These are phyloP conservation scores for Collariella sp. DNA, from an alignment of 495 filamentous ascomycete genomes.

Conservation along the genomic window DNA sequence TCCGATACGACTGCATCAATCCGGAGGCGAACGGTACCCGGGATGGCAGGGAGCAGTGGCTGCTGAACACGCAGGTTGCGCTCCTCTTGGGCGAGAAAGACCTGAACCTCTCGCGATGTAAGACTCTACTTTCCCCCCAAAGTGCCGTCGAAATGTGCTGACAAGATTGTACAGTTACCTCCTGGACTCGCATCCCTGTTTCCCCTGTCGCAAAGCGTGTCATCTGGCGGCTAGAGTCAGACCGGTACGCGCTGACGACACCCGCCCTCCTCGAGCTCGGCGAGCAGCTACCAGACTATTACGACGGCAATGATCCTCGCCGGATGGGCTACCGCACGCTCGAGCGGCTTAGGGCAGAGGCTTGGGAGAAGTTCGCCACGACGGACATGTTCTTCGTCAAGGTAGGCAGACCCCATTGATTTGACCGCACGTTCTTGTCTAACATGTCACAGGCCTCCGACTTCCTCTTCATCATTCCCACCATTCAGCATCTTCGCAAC, in stretches of 20 bases:
- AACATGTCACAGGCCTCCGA: constrained; percentile 52
- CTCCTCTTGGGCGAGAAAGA: constrained; percentile 70
- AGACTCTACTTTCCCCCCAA: constrained; percentile 20
- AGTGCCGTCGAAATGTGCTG: not conserved
- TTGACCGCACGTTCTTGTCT: not conserved
- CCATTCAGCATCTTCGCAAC: constrained; percentile 58
- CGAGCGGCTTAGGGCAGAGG: constrained; percentile 35
- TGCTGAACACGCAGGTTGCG: constrained; percentile 68
- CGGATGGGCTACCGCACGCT: constrained; percentile 29
- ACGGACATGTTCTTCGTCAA: constrained; percentile 70
- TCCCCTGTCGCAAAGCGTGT: constrained; percentile 38
- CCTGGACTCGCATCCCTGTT: constrained; percentile 53
- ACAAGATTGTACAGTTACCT: constrained; percentile 45
- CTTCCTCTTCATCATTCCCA: constrained; percentile 63
- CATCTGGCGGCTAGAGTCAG: constrained; percentile 43
- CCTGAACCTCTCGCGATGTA: constrained; percentile 61
- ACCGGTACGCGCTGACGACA: constrained; percentile 40
- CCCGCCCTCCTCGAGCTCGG: constrained; percentile 38
- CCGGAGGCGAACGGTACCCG: constrained; percentile 37
- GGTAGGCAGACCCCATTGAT: constrained; percentile 32
- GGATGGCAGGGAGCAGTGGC: constrained; percentile 56
- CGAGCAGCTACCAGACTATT: constrained; percentile 36
- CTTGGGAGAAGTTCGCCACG: constrained; percentile 41
- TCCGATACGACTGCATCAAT: constrained; percentile 47
- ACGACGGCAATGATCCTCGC: constrained; percentile 33